phyloP scores from a whole-genome alignment of 352 stramenopile species.

The Phytophthora aleatoria region DNA sequence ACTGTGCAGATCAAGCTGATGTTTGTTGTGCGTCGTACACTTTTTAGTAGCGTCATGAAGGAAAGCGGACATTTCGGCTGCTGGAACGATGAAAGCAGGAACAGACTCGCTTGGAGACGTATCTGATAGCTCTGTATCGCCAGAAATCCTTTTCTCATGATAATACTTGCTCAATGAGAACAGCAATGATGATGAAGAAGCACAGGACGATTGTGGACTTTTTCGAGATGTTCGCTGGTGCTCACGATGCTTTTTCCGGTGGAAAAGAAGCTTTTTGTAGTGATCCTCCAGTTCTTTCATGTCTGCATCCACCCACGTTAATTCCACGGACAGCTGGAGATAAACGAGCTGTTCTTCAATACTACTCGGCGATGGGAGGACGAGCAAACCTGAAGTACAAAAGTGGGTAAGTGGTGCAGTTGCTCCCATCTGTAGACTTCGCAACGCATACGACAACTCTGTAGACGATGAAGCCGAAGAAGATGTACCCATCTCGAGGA shows the following conservation, averaged over 20 bases:
- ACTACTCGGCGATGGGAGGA: constrained; percentile 7
- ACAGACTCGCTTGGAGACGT: neutral
- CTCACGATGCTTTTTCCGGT: constrained; percentile 39
- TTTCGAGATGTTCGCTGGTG: constrained; percentile 17
- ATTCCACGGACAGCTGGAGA: constrained; percentile 44
- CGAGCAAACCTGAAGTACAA: constrained; percentile 18
- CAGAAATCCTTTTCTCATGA: constrained; percentile 2
- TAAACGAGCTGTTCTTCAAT: constrained; percentile 35
- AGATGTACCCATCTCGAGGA: constrained; percentile 1
- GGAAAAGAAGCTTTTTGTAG: constrained; percentile 47
- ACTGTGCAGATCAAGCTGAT: constrained; percentile 25
- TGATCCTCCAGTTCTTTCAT: constrained; percentile 46
- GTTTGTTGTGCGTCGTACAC: constrained; percentile 23
- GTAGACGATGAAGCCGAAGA: constrained; percentile 14
- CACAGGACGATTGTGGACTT: neutral
- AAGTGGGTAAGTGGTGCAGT: constrained; percentile 16
- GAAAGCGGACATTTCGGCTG: constrained; percentile 25
- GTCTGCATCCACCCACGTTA: constrained; percentile 52
- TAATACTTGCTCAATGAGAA: constrained; percentile 24
- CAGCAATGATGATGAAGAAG: constrained; percentile 10
- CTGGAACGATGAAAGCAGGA: constrained; percentile 26
- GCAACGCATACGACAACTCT: constrained; percentile 20
- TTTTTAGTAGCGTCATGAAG: constrained; percentile 11
- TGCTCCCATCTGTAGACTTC: constrained; percentile 28
- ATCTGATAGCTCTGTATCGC: constrained; percentile 6